These are phyloP conservation scores for Trypanosoma lewisi DNA, from an alignment of 208 protist genomes.

Conservation along the genomic window DNA sequence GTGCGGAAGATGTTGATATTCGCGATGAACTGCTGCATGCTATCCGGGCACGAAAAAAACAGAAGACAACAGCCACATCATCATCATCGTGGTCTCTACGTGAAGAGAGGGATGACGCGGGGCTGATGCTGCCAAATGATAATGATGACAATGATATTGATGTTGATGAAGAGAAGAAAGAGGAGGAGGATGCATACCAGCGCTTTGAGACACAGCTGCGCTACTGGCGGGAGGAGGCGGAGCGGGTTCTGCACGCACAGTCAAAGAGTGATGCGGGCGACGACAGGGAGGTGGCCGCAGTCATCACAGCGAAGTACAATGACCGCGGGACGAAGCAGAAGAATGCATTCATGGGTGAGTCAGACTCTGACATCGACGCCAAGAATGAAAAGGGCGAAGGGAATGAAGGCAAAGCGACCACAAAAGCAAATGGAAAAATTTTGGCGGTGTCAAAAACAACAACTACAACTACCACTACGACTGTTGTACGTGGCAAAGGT, in stretches of 20 bases:
- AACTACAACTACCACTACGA: too few species aligned
- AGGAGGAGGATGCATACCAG: constrained; percentile 30
- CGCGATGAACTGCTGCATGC: constrained; percentile 36
- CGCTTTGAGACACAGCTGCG: constrained; percentile 33
- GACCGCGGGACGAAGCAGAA: not conserved
- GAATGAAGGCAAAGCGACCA: not conserved
- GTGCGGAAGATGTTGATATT: constrained; percentile 31
- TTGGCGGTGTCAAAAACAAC: not conserved
- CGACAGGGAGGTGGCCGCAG: constrained; percentile 14
- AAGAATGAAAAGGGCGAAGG: not conserved
- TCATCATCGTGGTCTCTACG: not conserved
- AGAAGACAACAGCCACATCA: not conserved
- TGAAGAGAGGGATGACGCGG: not conserved
- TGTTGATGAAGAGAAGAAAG: not conserved
- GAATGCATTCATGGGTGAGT: constrained; percentile 27
- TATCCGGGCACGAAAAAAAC: constrained; percentile 15
- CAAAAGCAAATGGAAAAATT: not conserved
- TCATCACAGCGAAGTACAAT: constrained; percentile 19
- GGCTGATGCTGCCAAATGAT: too few species aligned
- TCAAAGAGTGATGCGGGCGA: constrained; percentile 2
- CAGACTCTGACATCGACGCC: constrained; percentile 7
- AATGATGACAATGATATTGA: too few species aligned
- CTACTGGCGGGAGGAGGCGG: constrained; percentile 18
- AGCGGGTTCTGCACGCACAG: not conserved
- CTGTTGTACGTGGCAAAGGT: constrained; percentile 1